Evolutionary conservation across 2,329 filamentous ascomycete genomes (phyloP), one percentile per base, ranked within the genome.

Genomic region (Periconia macrospinosa): DNA sequence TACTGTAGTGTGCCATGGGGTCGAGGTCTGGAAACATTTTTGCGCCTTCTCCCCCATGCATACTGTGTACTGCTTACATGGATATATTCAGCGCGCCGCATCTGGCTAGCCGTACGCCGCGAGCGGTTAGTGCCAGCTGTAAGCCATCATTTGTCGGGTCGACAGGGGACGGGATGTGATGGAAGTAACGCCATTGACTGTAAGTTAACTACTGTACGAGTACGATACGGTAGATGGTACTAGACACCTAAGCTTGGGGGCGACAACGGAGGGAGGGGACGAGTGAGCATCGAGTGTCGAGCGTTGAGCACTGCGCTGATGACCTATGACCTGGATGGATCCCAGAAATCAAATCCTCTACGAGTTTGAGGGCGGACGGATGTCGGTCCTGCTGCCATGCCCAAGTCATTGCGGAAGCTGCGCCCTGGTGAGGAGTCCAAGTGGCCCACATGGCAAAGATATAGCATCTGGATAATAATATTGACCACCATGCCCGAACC

Each of bases 61-160:
- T 60, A 58, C 54, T 53, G 55, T 55, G 23, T 27, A 8, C 51
- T 65, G 66, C 65, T 67, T 59, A 65, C 68, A 68, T 58, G 53
- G 59, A 55, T 57, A 45, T 52, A 53, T 48, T 49, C 45, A 52
- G 13, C 35, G 47, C 35, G 55, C 57, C 59, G 61, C 51, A 65
- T 63, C 44, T 54, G 55, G 69, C 57, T 69, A 69, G 67, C 42
- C 30, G 14, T n/a, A 23, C 60, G 41, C 62, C 59, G 17, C 30
- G 46, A 20, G 40, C 54, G 55, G 49, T 49, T 65, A 56, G 55
- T n/a, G 54, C 8, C 27, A 49, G 49, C 53, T 65, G 63, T 62
- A 68, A 50, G 54, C 52, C 50, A 46, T 56, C 46, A 57, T 59
- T n/a, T 30, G 54, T 33, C 42, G 46, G 40, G 45, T 43, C 30